Evolutionary conservation across 352 stramenopile species (phyloP), one percentile per base, ranked within the genome.

Genomic region (Phytophthora litchii): DNA sequence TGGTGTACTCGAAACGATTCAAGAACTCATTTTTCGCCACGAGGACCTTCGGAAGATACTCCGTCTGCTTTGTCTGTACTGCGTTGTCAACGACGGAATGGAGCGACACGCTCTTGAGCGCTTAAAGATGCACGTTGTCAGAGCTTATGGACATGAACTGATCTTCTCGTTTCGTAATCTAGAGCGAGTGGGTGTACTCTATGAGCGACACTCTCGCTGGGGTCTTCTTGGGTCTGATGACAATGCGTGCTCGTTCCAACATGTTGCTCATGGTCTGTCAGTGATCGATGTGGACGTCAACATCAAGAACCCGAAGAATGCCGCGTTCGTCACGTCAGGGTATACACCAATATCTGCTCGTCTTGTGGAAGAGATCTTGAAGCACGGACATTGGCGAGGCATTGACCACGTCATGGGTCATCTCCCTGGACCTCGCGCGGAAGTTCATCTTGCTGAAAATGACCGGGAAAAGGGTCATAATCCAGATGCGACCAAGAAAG

Each of bases 121-220:
- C 7, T 54, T 91, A 25, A 86, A 87, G 45, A 53, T 84, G 52
- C 64, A 80, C n/a, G 23, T 94, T 5, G 73, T 91, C 11, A 55
- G 82, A 45, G 78, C 77, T 12, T 93, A 94, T 53, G 86, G 86
- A 3, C 77, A 91, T 43, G 83, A 91, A 32, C 41, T 92, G 23
- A 48, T 90, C 4, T 89, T 90, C 36, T 89, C 80, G 5, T 85
- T 92, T 41, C 72, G 74, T 13, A 91, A 83, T 23, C 50, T 94
- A 13, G 70, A 78, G 37, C 67, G 70, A 4, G 37, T 91, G 3
- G 65, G 77, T 0, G 57, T 94, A 19, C 60, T 93, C 4, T 67
- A 63, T 20, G 73, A 83, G 48, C 47, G 64, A 4, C 42, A 21
- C 14, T 17, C 31, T 8, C 12, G 54, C 45, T n/a, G 35, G 16